phyloP scores from a whole-genome alignment of 2,329 filamentous ascomycete species.

The Aspergillus fructus region DNA sequence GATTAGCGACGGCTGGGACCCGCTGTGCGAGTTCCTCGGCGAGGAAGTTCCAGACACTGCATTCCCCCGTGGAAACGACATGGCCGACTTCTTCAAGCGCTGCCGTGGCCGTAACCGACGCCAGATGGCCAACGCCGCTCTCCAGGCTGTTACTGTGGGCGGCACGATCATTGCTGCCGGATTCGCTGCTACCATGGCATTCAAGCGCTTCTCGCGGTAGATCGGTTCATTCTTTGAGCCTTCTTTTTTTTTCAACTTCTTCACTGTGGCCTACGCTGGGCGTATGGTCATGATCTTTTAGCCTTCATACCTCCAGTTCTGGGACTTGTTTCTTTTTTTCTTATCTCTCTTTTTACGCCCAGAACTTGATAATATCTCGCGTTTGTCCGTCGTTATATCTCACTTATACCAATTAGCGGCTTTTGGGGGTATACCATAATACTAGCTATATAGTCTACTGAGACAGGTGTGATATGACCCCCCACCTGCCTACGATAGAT shows the following conservation, averaged over 20 bases:
- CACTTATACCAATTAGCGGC: constrained; percentile 6
- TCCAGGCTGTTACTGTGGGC: constrained; percentile 52
- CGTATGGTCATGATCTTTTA: not conserved
- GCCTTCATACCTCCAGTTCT: not conserved
- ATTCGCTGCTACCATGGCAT: constrained; percentile 40
- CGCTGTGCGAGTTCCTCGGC: constrained; percentile 56
- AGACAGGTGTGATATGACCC: not conserved
- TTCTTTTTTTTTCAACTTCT: not conserved
- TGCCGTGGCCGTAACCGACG: constrained; percentile 54
- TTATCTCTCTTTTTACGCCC: not conserved
- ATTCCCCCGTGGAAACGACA: constrained; percentile 55
- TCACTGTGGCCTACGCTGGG: constrained; percentile 4
- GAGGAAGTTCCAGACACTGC: constrained; percentile 51
- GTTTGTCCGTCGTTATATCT: not conserved
- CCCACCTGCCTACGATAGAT: not conserved
- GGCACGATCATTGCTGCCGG: constrained; percentile 49
- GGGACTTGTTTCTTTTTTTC: not conserved
- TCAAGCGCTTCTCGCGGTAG: constrained; percentile 40
- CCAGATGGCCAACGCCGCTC: constrained; percentile 56
- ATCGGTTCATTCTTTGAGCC: not conserved
- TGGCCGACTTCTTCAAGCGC: constrained; percentile 55
- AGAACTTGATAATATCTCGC: constrained; percentile 1
- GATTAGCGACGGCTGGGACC: constrained; percentile 55
- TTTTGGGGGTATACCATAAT: not conserved
- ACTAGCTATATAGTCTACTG: not conserved